Percentiles rank a stretch among this genome's conserved stretches.
These are phyloP conservation scores for Chaetomium sp. DNA, from an alignment of 2,329 filamentous ascomycete species.

Conservation along the genomic window DNA sequence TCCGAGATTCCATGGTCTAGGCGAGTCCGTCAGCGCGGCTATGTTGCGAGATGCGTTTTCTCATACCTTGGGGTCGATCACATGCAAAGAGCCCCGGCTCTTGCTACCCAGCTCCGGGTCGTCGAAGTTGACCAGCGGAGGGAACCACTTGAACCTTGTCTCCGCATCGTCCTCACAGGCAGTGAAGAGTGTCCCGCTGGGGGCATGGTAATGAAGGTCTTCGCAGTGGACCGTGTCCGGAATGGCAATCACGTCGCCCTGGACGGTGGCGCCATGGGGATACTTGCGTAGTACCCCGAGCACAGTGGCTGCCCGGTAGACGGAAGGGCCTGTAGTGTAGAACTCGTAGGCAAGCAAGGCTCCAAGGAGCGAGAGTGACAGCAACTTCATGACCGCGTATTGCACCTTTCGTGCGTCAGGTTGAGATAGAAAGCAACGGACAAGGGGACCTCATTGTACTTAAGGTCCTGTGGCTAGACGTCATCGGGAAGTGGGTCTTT, in stretches of 20 bases:
- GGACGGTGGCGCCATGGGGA: slow-evolving; percentile 13
- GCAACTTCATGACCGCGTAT: slow-evolving; percentile 25
- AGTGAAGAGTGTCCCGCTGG: slow-evolving; percentile 54
- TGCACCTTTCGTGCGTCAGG: not conserved
- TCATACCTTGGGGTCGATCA: slow-evolving; percentile 57
- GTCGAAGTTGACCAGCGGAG: slow-evolving; percentile 47
- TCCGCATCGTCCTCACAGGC: slow-evolving; percentile 54
- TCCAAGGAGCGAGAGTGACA: slow-evolving; percentile 27
- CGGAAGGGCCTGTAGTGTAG: slow-evolving; percentile 23
- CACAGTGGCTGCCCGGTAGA: slow-evolving; percentile 25
- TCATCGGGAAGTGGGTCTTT: not conserved
- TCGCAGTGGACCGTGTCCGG: slow-evolving; percentile 60
- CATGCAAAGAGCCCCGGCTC: slow-evolving; percentile 50
- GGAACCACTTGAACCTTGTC: slow-evolving; percentile 56
- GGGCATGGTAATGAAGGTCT: slow-evolving; percentile 58
- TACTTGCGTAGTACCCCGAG: slow-evolving; percentile 30
- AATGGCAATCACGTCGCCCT: slow-evolving; percentile 45
- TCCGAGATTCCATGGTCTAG: slow-evolving; percentile 49
- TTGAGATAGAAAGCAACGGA: not conserved
- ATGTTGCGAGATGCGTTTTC: slow-evolving; percentile 21
- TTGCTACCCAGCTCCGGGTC: slow-evolving; percentile 42
- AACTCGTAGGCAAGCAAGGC: slow-evolving; percentile 28
- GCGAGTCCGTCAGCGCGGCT: not conserved
- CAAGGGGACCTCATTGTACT: not conserved
- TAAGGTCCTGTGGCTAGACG: slow-evolving; percentile 3